Evolutionary conservation across 1,284 basidiomycete genomes (phyloP), one percentile per base, ranked within the genome.

Genomic region (Laetiporus sulphureus): DNA sequence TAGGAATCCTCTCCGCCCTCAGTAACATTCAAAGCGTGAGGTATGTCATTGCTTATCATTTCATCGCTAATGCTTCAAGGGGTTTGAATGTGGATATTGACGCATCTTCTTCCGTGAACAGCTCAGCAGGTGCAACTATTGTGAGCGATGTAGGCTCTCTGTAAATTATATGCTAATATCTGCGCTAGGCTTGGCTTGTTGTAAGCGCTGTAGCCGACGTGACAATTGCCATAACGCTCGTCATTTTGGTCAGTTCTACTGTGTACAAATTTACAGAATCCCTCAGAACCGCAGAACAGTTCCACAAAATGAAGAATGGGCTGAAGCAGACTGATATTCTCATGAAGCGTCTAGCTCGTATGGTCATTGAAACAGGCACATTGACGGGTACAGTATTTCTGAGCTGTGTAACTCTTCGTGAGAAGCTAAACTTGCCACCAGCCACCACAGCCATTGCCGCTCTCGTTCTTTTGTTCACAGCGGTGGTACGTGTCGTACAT

Each of bases 361-460:
- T 40, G 7, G 30, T 40, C 30, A 22, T 32, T 10, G 38, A 40
- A 31, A 40, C 38, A 11, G 38, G 38, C 19, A 32, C 24, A 13
- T 11, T 32, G 11, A 40, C 38, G 6, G 38, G 38, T 40, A 31
- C 20, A 3, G 22, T 5, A 4, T 10, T 4, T 4, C 33, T 19
- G 16, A 19, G 19, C 5, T 16, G 13, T 34, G 6, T 19, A n/a
- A 34, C 6, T 6, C 16, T 19, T 34, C 16, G 15, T 19, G 12
- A 19, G 12, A 7, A 19, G n/a, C 19, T 6, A 12, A n/a, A 35
- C n/a, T n/a, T n/a, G n/a, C n/a, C n/a, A n/a, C n/a, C n/a, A n/a
- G n/a, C n/a, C n/a, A n/a, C n/a, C n/a, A n/a, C n/a, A n/a, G n/a
- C n/a, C n/a, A n/a, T n/a, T n/a, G n/a, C n/a, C n/a, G n/a, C n/a